Evolutionary conservation across 2,329 filamentous ascomycete genomes (phyloP), one percentile per base, ranked within the genome.

Genomic region (Ceratocystis diversiconidia): DNA sequence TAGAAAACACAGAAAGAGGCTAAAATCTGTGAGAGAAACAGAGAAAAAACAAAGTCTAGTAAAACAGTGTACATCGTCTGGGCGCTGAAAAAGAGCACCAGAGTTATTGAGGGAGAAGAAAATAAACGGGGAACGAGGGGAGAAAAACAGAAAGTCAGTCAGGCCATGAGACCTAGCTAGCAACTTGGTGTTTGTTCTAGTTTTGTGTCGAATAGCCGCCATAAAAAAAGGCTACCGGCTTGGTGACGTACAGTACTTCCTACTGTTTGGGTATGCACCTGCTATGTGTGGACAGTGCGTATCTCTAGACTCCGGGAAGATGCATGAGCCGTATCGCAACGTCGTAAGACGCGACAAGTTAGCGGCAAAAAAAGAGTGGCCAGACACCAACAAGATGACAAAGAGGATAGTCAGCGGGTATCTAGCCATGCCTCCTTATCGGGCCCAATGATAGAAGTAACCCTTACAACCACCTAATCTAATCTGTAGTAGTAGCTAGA

Each of bases 61-160:
- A 50, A 50, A 44, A 61, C 60, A 62, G 32, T 48, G 30, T 62
- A 62, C 61, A 62, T 44, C 61, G 61, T 62, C 61, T 50, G 61
- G 61, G 22, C 30, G 19, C 41, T 22, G 28, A 44, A 32, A 62
- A 25, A 50, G 36, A n/a, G 43, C 43, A 32, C 46, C 61, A 32
- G 46, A 62, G 61, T 30, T 57, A 30, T 57, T 32, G 48, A 19
- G 17, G 19, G 48, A 15, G 19, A 22, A 22, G 48, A 50, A 22
- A 22, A 22, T 10, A 25, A 41, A 41, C 12, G 36, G 36, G 36
- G 12, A 41, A 5, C 3, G 36, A 12, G 12, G 36, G 36, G 36
- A 12, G 3, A 41, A 41, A 12, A 41, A 41, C 10, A 41, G 1
- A 41, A 5, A 41, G 36, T 41, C 36, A 12, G 36, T 19, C 5